Evolutionary conservation across 495 filamentous ascomycete genomes (phyloP), one percentile per base, ranked within the genome.

Genomic region (Baudoinia panamericana): DNA sequence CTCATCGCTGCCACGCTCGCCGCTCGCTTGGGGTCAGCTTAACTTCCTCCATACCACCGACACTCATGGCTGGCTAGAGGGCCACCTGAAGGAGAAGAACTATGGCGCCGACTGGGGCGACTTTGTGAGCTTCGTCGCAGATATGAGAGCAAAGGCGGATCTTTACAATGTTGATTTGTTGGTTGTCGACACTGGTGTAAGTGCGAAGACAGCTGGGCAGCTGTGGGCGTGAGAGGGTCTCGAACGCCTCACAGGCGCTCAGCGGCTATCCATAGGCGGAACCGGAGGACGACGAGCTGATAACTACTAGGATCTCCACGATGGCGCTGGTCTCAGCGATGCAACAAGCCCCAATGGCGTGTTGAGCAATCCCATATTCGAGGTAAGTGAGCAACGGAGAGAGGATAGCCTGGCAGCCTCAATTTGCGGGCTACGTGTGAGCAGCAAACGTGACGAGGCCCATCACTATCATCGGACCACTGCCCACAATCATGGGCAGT

Each of bases 41-140:
- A 68, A 68, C 37, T 62, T 67, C 33, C 46, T 67, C 12, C 65
- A 67, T 30, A 68, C 63, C 1, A 66, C 63, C 1, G 65, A 67
- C 40, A 62, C 57, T 8, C 65, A 68, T 50, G 65, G 65, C 11
- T 67, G 64, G 65, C 54, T 63, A 2, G 64, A 66, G 52, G 65
- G 63, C 10, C 63, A 65, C 49, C 50, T 63, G 38, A 64, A 65
- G 41, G 56, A 65, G 45, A 53, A 56, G 41, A 65, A 64, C 37
- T 64, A 61, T 43, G 59, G 60, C 5, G 59, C 56, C 3, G 63
- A 64, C 44, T 65, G 63, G 63, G 62, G 63, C 15, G 63, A 64
- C 37, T 64, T 46, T 30, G 56, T 63, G 9, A 56, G 50, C 40
- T 64, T 64, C 36, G 46, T 43, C 13, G 53, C 46, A 12, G 52